Conservation (phyloP, 2,329 filamentous ascomycete species). For the Tolypocladium paradoxum region DNA sequence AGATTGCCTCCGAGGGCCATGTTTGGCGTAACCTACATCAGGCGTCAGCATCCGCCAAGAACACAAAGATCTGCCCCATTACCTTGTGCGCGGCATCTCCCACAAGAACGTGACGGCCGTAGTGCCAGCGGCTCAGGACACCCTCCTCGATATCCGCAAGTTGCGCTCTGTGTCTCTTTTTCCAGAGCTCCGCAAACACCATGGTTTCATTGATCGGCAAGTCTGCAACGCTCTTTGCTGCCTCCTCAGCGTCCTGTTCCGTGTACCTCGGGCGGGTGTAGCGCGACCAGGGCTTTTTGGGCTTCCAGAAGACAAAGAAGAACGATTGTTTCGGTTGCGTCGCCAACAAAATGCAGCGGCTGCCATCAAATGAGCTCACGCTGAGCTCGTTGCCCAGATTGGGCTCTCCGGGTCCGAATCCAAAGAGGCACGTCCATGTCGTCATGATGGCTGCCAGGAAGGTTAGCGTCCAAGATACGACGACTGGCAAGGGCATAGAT, state of each 20-base stretch:
- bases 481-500: background rate
- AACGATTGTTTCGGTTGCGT: background rate
- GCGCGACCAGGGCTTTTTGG: background rate
- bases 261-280: conserved; percentile 1
- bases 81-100: conserved; percentile 22
- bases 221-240: conserved; percentile 14
- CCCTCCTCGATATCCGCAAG: conserved; percentile 21
- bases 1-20: conserved; percentile 18
- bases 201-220: conserved; percentile 15
- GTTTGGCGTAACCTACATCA: conserved; percentile 8
- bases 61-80: conserved; percentile 9
- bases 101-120: conserved; percentile 17
- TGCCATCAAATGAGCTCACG: background rate
- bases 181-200: conserved; percentile 23
- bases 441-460: background rate
- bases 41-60: background rate
- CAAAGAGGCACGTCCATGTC: background rate
- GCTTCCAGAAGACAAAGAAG: background rate
- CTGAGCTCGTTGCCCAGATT: background rate
- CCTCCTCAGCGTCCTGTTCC: conserved; percentile 16
- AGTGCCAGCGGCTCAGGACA: conserved; percentile 17
- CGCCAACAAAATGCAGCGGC: background rate
- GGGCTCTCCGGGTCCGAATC: background rate
- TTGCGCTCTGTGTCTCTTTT: conserved; percentile 5
- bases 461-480: too few relatives aligned